A percentile compares a stretch with the other conserved stretches of the same genome.
Evolutionary conservation across 768 basidiomycete species (phyloP).

Genomic region (Boletus rubropictus): DNA sequence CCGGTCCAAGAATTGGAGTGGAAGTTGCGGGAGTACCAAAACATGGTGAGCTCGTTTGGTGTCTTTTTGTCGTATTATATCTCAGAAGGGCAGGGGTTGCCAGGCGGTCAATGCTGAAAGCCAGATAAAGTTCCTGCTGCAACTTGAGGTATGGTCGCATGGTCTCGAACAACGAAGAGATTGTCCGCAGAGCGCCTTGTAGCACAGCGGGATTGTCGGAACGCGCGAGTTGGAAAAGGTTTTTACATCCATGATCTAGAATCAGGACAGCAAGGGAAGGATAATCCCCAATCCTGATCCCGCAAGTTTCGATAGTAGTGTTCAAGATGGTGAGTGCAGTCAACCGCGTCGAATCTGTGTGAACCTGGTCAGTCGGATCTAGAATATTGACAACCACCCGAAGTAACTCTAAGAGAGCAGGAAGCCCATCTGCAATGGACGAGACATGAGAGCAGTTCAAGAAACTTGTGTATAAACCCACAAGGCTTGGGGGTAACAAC

Average conservation of each 20-base stretch:
- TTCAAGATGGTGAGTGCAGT: slow-evolving; percentile 86
- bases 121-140: slow-evolving; percentile 91
- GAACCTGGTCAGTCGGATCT: slow-evolving; percentile 89
- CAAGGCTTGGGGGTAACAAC: slow-evolving; percentile 19
- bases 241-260: slow-evolving; percentile 89
- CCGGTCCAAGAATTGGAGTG: slow-evolving; percentile 39
- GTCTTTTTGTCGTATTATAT: slow-evolving; percentile 28
- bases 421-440: slow-evolving; percentile 64
- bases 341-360: slow-evolving; percentile 92
- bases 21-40: slow-evolving; percentile 46
- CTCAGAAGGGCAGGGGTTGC: slow-evolving; percentile 46
- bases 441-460: background rate
- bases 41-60: slow-evolving; percentile 41
- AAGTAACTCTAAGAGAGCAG: slow-evolving; percentile 87
- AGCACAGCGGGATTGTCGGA: slow-evolving; percentile 81
- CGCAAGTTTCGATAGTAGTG: slow-evolving; percentile 80
- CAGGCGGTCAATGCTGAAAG: slow-evolving; percentile 89
- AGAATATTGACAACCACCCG: slow-evolving; percentile 93
- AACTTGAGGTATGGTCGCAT: slow-evolving; percentile 83
- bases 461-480: slow-evolving; percentile 5
- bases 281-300: slow-evolving; percentile 67
- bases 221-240: slow-evolving; percentile 92
- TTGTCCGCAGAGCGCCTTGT: slow-evolving; percentile 74
- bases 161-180: slow-evolving; percentile 82
- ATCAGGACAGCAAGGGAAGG: slow-evolving; percentile 73